Base-by-base conservation (phyloP, 129 eudicot genomes). In the Cynara cardunculus region DNA sequence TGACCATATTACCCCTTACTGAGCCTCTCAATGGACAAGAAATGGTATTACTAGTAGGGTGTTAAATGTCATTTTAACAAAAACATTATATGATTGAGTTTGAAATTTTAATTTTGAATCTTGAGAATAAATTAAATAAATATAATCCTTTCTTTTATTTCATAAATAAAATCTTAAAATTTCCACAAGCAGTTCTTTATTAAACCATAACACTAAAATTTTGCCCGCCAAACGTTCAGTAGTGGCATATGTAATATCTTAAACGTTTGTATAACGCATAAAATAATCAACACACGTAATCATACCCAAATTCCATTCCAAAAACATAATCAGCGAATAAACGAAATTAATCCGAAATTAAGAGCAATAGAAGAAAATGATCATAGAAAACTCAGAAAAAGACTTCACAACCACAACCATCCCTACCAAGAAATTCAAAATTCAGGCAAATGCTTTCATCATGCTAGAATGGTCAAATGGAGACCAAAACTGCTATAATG, bases 391-490 rank as follows among this genome's bases (percentile, higher is more conserved):
- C 72, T 80, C 39, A 4, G 91, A 90, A 82, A 84, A 86, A 65
- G 89, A 86, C 91, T 49, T 72, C 46, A 19, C 84, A 90, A 86
- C 91, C 74, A 86, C 81, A 86, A 73, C 68, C 83, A 69, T 77
- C 79, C 71, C 72, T 74, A 64, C 82, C 75, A 70, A 31, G 19
- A 62, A 56, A 77, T 72, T 73, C 82, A 73, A 81, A 70, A 80
- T 28, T 44, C 67, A 34, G 0, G 3, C 28, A 82, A 77, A 78
- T 61, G 64, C 18, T 61, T 39, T 77, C 53, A 61, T 62, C 73
- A 77, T 71, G 11, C 59, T 56, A 59, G 26, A 74, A 26, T 41
- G 6, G 12, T 34, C 67, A 80, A 8, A 35, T 25, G 32, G 16
- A 25, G 30, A 25, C 22, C 71, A 53, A 75, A 49, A 32, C 32